These are phyloP conservation scores for Metschnikowia gruessii DNA, from an alignment of 805 yeast genomes.

Conservation along the genomic window DNA sequence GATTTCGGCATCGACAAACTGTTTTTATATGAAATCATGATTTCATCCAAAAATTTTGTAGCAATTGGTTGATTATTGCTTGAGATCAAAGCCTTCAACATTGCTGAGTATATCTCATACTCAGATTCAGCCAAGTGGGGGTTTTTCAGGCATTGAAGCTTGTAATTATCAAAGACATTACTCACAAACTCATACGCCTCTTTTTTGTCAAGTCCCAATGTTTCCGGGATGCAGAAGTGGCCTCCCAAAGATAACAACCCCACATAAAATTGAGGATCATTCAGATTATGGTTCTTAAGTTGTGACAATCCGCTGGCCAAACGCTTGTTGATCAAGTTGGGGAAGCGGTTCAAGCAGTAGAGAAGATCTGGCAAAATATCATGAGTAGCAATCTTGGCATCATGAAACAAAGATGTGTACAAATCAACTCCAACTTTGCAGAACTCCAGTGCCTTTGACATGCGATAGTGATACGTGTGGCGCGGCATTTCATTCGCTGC, in stretches of 20 bases:
- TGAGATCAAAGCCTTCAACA: slow-evolving; percentile 51
- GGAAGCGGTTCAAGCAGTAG: slow-evolving; percentile 28
- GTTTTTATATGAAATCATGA: slow-evolving; percentile 45
- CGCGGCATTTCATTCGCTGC: slow-evolving; percentile 47
- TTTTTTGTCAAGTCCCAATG: slow-evolving; percentile 18
- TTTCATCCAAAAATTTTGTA: slow-evolving; percentile 53
- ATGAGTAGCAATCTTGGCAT: slow-evolving; percentile 32
- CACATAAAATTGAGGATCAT: slow-evolving; percentile 37
- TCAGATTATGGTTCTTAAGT: slow-evolving; percentile 23
- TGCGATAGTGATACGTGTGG: slow-evolving; percentile 45
- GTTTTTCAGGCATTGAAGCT: slow-evolving; percentile 20
- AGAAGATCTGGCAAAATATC: slow-evolving; percentile 36
- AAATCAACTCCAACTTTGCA: slow-evolving; percentile 44
- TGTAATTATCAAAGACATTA: slow-evolving; percentile 33
- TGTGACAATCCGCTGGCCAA: slow-evolving; percentile 24
- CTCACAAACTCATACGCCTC: slow-evolving; percentile 28
- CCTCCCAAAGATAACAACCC: slow-evolving; percentile 32
- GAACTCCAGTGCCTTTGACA: slow-evolving; percentile 42
- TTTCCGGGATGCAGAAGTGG: slow-evolving; percentile 19
- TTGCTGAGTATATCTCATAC: slow-evolving; percentile 47
- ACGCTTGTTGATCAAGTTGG: slow-evolving; percentile 26
- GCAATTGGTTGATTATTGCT: slow-evolving; percentile 51
- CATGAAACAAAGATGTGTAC: slow-evolving; percentile 44
- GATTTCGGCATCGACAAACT: slow-evolving; percentile 17
- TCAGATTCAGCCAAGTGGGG: slow-evolving; percentile 27